These are phyloP conservation scores for Cladophialophora chaetospira DNA, from an alignment of 2,329 filamentous ascomycete species.

Conservation along the genomic window DNA sequence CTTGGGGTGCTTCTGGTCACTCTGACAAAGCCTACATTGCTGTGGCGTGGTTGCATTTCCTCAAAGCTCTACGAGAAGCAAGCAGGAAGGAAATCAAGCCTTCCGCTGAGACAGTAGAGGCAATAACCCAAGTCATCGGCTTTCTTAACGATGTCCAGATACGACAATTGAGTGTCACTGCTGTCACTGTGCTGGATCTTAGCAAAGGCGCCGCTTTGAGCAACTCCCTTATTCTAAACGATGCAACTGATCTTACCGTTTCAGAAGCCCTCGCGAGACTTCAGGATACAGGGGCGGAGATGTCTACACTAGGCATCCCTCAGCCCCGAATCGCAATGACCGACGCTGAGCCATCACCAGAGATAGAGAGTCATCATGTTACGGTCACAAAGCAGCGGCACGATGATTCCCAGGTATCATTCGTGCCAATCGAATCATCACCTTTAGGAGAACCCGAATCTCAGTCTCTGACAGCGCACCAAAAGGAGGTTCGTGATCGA, in stretches of 20 bases:
- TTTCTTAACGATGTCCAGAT: too few species aligned
- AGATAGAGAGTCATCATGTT: slow-evolving; percentile 26
- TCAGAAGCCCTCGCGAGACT: slow-evolving; percentile 56
- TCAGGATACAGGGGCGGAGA: slow-evolving; percentile 2
- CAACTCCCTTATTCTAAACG: too few species aligned
- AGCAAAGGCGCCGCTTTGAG: slow-evolving; percentile 39
- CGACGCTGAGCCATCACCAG: slow-evolving; percentile 13
- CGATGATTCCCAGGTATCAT: slow-evolving; percentile 79
- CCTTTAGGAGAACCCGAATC: slow-evolving; percentile 57
- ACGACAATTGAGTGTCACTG: too few species aligned
- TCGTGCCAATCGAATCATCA: slow-evolving; percentile 68
- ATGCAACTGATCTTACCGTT: slow-evolving; percentile 66
- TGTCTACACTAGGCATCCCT: not conserved
- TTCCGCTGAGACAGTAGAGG: slow-evolving; percentile 77
- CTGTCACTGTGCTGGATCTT: slow-evolving; percentile 10
- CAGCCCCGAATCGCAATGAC: not conserved
- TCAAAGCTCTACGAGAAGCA: slow-evolving; percentile 61
- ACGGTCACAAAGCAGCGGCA: slow-evolving; percentile 65
- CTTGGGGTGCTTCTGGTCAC: slow-evolving; percentile 44
- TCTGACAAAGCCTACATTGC: slow-evolving; percentile 53
- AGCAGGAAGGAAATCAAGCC: slow-evolving; percentile 86
- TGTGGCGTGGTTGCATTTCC: slow-evolving; percentile 63
- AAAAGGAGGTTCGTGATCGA: slow-evolving; percentile 74
- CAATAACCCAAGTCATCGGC: slow-evolving; percentile 71
- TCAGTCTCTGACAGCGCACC: slow-evolving; percentile 75